Conservation (phyloP, 2,329 filamentous ascomycete genomes). For the Cercospora beticola region DNA sequence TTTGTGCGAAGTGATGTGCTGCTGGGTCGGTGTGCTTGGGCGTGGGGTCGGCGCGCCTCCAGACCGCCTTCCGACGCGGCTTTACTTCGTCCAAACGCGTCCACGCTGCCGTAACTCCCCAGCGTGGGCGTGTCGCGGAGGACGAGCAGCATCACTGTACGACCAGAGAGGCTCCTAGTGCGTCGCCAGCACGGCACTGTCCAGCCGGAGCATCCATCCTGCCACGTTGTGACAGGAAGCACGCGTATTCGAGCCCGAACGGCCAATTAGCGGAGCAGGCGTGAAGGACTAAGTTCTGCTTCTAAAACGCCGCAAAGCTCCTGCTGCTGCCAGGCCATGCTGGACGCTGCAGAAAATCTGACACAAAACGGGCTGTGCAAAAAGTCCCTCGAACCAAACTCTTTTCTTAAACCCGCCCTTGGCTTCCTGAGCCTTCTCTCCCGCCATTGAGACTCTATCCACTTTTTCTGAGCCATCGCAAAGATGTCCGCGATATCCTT, state of each 20-base stretch:
- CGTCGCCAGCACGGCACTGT: neutral
- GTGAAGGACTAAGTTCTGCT: neutral
- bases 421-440: neutral
- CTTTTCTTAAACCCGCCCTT: neutral
- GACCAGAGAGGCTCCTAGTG: neutral
- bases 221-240: neutral
- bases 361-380: neutral
- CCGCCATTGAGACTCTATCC: neutral
- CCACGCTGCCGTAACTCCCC: neutral
- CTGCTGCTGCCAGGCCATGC: neutral
- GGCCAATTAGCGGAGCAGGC: neutral
- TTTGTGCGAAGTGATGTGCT: neutral
- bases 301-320: neutral
- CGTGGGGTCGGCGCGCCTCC: neutral
- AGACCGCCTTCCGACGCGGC: neutral
- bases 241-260: neutral
- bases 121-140: neutral
- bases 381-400: neutral
- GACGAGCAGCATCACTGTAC: neutral
- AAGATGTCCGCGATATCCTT: slow-evolving; percentile 11
- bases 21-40: neutral
- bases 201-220: neutral
- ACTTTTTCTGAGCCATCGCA: neutral
- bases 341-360: neutral
- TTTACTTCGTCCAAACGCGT: neutral